Evolutionary conservation across 1,284 basidiomycete genomes (phyloP).

Genomic region (Leccinum solheimii): DNA sequence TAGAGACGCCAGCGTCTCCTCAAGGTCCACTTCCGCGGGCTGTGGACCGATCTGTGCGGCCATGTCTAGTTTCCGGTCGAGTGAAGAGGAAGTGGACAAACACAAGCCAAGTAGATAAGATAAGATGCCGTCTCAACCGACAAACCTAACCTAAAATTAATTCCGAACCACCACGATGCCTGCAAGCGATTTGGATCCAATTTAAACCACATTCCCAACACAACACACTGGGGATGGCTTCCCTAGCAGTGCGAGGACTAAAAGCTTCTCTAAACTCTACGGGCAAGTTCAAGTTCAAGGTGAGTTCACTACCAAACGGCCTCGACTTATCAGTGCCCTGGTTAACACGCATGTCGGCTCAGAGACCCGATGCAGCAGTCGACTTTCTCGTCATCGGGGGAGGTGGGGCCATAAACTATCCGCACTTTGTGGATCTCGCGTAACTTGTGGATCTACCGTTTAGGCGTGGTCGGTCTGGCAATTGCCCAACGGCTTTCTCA

Average conservation of each 20-base stretch:
- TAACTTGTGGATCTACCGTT: background rate
- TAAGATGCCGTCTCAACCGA: constrained; percentile 16
- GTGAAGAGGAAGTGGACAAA: background rate
- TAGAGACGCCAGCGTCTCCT: constrained; percentile 50
- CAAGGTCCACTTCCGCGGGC: constrained; percentile 38
- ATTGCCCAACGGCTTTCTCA: constrained; percentile 77
- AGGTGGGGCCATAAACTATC: constrained; percentile 46
- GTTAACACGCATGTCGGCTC: constrained; percentile 1
- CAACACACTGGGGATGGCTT: constrained; percentile 19
- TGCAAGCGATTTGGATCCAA: background rate
- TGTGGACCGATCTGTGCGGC: constrained; percentile 34
- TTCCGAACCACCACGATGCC: background rate
- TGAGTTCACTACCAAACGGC: constrained; percentile 23
- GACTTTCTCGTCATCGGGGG: constrained; percentile 94
- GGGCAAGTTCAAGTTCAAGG: constrained; percentile 65
- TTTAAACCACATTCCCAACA: background rate
- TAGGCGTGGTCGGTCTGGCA: constrained; percentile 87
- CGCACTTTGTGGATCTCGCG: background rate
- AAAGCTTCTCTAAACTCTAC: constrained; percentile 60
- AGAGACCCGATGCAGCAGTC: constrained; percentile 74
- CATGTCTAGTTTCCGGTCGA: constrained; percentile 13
- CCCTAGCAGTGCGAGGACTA: constrained; percentile 47
- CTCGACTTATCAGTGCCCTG: background rate
- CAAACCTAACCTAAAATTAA: background rate
- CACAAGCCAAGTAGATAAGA: constrained; percentile 18